Evolutionary conservation across 768 basidiomycete species (phyloP).

Genomic region (Asterophora lycoperdoides): DNA sequence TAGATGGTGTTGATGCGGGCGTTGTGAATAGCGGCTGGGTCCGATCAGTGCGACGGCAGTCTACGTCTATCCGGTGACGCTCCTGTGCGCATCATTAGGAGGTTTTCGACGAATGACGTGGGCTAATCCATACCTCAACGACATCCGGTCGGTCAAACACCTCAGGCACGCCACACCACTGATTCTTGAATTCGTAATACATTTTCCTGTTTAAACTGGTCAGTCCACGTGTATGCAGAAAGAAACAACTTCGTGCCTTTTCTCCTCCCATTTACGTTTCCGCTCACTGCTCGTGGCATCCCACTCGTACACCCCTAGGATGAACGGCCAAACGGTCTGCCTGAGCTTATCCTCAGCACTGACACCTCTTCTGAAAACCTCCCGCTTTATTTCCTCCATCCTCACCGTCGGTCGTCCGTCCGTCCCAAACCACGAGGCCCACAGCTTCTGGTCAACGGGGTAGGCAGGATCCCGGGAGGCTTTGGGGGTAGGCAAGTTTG

Average conservation of each 20-base stretch:
- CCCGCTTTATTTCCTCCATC: conserved; percentile 65
- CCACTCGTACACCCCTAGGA: conserved; percentile 86
- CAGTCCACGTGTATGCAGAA: neutral
- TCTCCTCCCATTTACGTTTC: conserved; percentile 54
- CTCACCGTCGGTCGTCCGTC: conserved; percentile 65
- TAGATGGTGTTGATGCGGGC: conserved; percentile 26
- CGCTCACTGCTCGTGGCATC: conserved; percentile 60
- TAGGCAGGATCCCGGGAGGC: conserved; percentile 75
- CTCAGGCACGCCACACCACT: conserved; percentile 83
- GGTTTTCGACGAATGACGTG: neutral
- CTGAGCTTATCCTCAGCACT: conserved; percentile 50
- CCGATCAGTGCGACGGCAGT: conserved; percentile 94
- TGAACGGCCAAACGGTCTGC: conserved; percentile 84
- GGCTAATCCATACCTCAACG: conserved; percentile 56
- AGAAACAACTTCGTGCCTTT: conserved; percentile 41
- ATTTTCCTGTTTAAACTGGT: conserved; percentile 39
- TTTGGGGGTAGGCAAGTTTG: conserved; percentile 78
- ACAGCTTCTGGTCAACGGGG: conserved; percentile 70
- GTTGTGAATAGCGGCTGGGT: conserved; percentile 84
- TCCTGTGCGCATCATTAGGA: conserved; percentile 37
- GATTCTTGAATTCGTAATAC: conserved; percentile 68
- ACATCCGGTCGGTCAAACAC: conserved; percentile 78
- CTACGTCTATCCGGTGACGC: conserved; percentile 93
- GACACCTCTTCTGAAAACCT: conserved; percentile 78
- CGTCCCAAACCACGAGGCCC: conserved; percentile 74